phyloP scores from a whole-genome alignment of 2,329 filamentous ascomycete species.

The Conoideocrella luteorostrata region DNA sequence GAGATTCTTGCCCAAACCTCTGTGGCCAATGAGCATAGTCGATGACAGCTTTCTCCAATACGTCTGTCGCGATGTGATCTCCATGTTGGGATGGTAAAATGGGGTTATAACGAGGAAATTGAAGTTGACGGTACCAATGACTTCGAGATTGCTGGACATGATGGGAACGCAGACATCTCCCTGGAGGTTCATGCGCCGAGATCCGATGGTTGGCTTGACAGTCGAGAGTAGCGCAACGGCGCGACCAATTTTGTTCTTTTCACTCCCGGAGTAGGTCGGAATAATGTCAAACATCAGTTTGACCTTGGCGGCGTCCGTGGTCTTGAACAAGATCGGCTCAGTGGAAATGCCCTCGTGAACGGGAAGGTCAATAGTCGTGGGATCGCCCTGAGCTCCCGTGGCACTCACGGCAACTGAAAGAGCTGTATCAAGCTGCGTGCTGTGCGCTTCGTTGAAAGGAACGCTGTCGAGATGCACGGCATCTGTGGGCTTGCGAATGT shows the following conservation, averaged over 20 bases:
- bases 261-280: conserved; percentile 85
- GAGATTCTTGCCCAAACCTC: conserved; percentile 84
- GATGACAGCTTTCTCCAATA: conserved; percentile 93
- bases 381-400: conserved; percentile 75
- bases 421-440: conserved; percentile 89
- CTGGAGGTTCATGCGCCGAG: conserved; percentile 84
- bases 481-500: conserved; percentile 73
- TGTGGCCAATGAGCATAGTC: conserved; percentile 72
- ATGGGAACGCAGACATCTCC: conserved; percentile 91
- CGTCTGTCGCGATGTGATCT: conserved; percentile 80
- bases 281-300: conserved; percentile 92
- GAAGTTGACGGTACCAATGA: conserved; percentile 94
- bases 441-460: conserved; percentile 79
- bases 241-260: conserved; percentile 83
- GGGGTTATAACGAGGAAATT: conserved; percentile 94
- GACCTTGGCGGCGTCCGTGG: conserved; percentile 70
- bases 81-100: conserved; percentile 90
- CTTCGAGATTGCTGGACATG: conserved; percentile 73
- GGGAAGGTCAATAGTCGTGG: conserved; percentile 83
- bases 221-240: conserved; percentile 83
- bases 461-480: conserved; percentile 85
- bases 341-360: conserved; percentile 92
- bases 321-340: conserved; percentile 85
- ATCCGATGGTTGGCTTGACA: conserved; percentile 74
- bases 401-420: conserved; percentile 88